Base-by-base conservation (phyloP, 352 stramenopile species). In the Phytopythium oedochilum region DNA sequence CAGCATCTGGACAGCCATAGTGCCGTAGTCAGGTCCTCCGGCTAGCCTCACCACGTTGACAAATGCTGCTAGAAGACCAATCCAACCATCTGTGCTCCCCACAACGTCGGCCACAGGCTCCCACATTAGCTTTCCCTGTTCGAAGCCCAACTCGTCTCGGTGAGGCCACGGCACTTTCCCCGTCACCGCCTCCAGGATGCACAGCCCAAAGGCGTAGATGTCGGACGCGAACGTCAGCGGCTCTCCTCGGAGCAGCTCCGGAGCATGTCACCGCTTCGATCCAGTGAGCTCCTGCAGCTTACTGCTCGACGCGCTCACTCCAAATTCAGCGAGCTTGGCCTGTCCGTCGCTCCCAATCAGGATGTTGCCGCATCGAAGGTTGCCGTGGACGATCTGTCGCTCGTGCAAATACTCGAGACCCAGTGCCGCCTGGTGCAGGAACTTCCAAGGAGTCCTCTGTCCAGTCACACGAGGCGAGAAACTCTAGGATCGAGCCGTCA, bases 281-380 rank as follows among this genome's bases (percentile, higher is more conserved):
- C 32, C 32, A 17, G 2, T 15, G 14, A 38, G 15, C 5, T 3
- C 32, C 15, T 8, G 32, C 32, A 2, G 5, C 5, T 32, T 32
- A 9, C 32, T 38, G 5, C 5, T 38, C 32, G 38, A 26, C 17
- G 3, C 38, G 38, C 50, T 67, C 12, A 70, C 29, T 4, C 51
- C 54, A 36, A 74, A 74, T 32, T 71, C 57, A 4, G 62, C 31
- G n/a, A 74, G 56, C 34, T 68, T 68, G 1, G 56, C 59, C 7
- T 50, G 8, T 3, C 59, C 59, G n/a, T 66, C 34, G 14, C 45
- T 47, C 4, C 53, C 52, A 1, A 74, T 49, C 17, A 74, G 45
- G 43, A 74, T 68, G 39, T 71, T 71, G 36, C 60, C 59, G 8
- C 61, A 52, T 17, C 65, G 63, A 15, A 74, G 36, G 29, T 74